Evolutionary conservation across 2,329 filamentous ascomycete genomes (phyloP).

Genomic region (Fusarium cicatricum): DNA sequence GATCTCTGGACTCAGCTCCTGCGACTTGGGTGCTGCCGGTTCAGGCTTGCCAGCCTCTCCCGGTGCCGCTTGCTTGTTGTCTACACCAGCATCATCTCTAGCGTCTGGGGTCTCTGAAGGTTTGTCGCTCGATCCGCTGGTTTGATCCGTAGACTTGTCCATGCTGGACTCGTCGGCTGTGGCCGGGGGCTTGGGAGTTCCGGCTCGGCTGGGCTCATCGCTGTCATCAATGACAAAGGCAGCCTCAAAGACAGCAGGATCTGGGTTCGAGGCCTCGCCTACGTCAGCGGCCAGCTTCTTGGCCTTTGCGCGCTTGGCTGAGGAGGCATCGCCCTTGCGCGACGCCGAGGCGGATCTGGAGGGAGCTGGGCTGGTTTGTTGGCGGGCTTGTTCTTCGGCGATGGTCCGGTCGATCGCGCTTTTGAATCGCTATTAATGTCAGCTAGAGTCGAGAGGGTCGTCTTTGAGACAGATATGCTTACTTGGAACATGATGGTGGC

Average conservation of each 20-base stretch:
- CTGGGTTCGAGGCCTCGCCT: conserved; percentile 65
- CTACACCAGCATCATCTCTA: conserved; percentile 31
- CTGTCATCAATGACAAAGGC: conserved; percentile 89
- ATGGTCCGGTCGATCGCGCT: conserved; percentile 87
- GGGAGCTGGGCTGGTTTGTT: conserved; percentile 61
- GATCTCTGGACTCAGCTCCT: conserved; percentile 77
- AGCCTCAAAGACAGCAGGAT: conserved; percentile 87
- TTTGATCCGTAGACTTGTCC: conserved; percentile 24
- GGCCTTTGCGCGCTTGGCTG: conserved; percentile 45
- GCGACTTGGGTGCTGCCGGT: conserved; percentile 22
- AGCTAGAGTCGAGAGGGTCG: not conserved
- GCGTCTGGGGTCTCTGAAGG: not conserved
- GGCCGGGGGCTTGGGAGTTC: conserved; percentile 61
- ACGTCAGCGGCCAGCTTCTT: conserved; percentile 51
- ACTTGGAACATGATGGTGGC: conserved; percentile 46
- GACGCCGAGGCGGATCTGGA: conserved; percentile 50
- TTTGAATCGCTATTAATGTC: conserved; percentile 71
- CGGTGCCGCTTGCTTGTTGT: conserved; percentile 33
- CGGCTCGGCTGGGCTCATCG: conserved; percentile 70
- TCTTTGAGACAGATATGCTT: conserved; percentile 14
- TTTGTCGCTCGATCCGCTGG: conserved; percentile 36
- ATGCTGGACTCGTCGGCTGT: conserved; percentile 47
- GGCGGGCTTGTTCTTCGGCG: conserved; percentile 88
- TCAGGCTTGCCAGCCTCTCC: conserved; percentile 25
- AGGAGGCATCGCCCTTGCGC: conserved; percentile 51